These are phyloP conservation scores for Skeletonema tropicum DNA, from an alignment of 108 stramenopile species.

Conservation along the genomic window DNA sequence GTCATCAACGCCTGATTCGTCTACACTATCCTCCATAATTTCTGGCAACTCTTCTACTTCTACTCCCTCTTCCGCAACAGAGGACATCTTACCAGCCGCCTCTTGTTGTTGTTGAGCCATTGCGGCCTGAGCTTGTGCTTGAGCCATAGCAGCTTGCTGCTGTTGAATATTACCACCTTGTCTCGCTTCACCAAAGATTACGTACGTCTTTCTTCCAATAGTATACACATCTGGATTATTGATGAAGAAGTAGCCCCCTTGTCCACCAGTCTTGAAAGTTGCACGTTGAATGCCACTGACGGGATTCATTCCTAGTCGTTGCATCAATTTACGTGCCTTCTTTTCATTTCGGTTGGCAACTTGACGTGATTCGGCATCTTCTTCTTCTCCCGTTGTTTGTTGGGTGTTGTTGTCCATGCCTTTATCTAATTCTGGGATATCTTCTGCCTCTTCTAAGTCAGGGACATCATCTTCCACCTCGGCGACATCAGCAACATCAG, in stretches of 20 bases:
- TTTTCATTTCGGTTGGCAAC: constrained; percentile 81
- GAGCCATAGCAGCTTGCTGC: constrained; percentile 57
- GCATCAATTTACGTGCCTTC: constrained; percentile 86
- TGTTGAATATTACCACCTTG: constrained; percentile 53
- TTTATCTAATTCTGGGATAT: constrained; percentile 31
- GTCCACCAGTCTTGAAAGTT: constrained; percentile 77
- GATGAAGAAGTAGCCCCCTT: constrained; percentile 74
- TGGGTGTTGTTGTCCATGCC: not conserved
- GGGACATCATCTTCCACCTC: constrained; percentile 17
- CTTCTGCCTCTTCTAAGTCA: constrained; percentile 23
- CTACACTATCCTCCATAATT: constrained; percentile 36
- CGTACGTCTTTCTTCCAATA: constrained; percentile 56
- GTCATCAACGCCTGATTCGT: constrained; percentile 73
- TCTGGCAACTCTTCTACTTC: constrained; percentile 7
- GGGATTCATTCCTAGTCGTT: constrained; percentile 75
- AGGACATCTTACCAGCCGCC: constrained; percentile 18
- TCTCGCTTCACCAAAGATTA: constrained; percentile 80
- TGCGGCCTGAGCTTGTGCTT: constrained; percentile 35
- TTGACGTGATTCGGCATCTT: constrained; percentile 12
- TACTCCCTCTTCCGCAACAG: not conserved
- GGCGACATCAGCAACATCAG: not conserved
- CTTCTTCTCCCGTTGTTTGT: constrained; percentile 7
- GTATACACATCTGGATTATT: constrained; percentile 75
- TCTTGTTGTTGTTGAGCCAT: constrained; percentile 16
- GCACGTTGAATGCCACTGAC: constrained; percentile 73